A percentile compares a stretch with the other conserved stretches of the same genome.
Conservation (phyloP, 2,329 filamentous ascomycete genomes). For the Stachybotrys chlorohalonatus region DNA sequence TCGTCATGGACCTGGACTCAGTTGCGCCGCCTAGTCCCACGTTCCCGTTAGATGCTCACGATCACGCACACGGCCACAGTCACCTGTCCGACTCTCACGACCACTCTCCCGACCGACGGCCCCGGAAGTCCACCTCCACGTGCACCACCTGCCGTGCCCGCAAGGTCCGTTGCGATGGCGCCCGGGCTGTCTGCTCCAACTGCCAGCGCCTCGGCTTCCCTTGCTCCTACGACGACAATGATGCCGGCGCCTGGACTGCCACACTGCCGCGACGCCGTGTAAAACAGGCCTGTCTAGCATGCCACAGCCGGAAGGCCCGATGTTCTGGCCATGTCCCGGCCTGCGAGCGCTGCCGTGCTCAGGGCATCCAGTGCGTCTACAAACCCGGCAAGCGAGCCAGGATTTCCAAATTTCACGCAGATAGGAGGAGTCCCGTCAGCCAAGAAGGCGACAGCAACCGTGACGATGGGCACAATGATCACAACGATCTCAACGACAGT, state of each 20-base stretch:
- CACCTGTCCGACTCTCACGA: slow-evolving; percentile 9
- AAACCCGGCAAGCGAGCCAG: slow-evolving; percentile 35
- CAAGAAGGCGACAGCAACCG: slow-evolving; percentile 21
- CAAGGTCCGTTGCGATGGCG: slow-evolving; percentile 50
- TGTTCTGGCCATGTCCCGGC: slow-evolving; percentile 49
- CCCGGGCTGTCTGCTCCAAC: slow-evolving; percentile 44
- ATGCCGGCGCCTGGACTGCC: slow-evolving; percentile 30
- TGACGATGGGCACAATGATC: slow-evolving; percentile 18
- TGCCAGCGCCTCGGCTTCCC: slow-evolving; percentile 49
- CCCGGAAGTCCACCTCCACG: slow-evolving; percentile 36
- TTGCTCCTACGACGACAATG: slow-evolving; percentile 45
- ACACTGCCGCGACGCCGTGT: slow-evolving; percentile 44
- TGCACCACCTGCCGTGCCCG: slow-evolving; percentile 45
- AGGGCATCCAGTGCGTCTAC: slow-evolving; percentile 48
- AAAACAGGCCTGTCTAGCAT: slow-evolving; percentile 47
- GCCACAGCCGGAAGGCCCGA: slow-evolving; percentile 48
- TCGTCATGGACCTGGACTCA: slow-evolving; percentile 1
- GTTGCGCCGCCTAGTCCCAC: background rate
- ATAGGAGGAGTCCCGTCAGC: slow-evolving; percentile 20
- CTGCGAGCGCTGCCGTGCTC: slow-evolving; percentile 40
- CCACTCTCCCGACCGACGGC: slow-evolving; percentile 23
- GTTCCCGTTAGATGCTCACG: background rate
- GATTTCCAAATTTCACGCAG: slow-evolving; percentile 12
- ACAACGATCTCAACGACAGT: slow-evolving; percentile 12
- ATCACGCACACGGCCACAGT: slow-evolving; percentile 2